Percentiles rank a stretch among this genome's conserved stretches.
phyloP scores from a whole-genome alignment of 305 asterid species.

The Fraxinus nigra region DNA sequence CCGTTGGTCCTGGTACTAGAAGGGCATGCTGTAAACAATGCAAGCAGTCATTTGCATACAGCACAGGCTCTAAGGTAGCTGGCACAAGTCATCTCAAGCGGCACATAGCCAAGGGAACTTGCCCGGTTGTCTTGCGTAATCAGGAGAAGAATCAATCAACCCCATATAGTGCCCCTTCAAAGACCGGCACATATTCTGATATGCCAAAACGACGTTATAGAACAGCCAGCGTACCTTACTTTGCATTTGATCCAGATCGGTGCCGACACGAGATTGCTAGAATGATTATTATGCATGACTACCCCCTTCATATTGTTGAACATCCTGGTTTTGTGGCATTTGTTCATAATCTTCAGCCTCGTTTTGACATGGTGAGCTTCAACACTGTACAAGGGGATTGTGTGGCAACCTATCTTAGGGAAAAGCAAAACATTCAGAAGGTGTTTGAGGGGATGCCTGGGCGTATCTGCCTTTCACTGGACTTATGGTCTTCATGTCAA shows the following conservation, averaged over 20 bases:
- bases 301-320: conserved; percentile 93
- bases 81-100: conserved; percentile 99
- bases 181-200: conserved; percentile 42
- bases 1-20: conserved; percentile 61
- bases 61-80: conserved; percentile 87
- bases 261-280: conserved; percentile 77
- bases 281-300: conserved; percentile 91
- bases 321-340: conserved; percentile 85
- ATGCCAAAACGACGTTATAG: conserved; percentile 70
- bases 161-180: conserved; percentile 70
- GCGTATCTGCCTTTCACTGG: conserved; percentile 72
- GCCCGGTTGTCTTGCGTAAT: conserved; percentile 68
- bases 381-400: conserved; percentile 86
- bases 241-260: conserved; percentile 74
- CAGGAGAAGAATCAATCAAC: conserved; percentile 54
- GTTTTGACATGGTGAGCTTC: conserved; percentile 84
- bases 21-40: conserved; percentile 92
- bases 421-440: conserved; percentile 65
- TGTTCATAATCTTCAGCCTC: conserved; percentile 81
- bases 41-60: conserved; percentile 92
- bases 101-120: conserved; percentile 86
- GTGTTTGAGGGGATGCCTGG: conserved; percentile 76
- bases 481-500: conserved; percentile 76
- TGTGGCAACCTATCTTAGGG: conserved; percentile 73
- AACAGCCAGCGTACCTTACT: conserved; percentile 49